Percentiles rank a stretch among this genome's conserved stretches.
phyloP scores from a whole-genome alignment of 2,329 filamentous ascomycete species.

The Fusarium subtropicale region DNA sequence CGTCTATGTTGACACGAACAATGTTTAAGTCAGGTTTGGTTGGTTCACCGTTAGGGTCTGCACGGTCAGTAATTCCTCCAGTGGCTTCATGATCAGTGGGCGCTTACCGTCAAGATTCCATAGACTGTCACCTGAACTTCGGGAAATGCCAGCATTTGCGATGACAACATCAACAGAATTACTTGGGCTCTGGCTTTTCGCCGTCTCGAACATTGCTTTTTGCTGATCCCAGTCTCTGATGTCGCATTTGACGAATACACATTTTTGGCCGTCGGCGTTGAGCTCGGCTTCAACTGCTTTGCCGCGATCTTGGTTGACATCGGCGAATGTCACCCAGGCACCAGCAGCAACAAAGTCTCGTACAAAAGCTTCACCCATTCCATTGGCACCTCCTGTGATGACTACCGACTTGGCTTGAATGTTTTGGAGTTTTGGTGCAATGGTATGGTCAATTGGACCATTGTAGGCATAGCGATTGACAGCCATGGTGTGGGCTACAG shows the following conservation, averaged over 20 bases:
- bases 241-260: slow-evolving; percentile 56
- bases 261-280: slow-evolving; percentile 36
- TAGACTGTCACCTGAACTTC: slow-evolving; percentile 51
- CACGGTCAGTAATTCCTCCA: neutral
- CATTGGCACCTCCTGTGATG: slow-evolving; percentile 60
- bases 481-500: slow-evolving; percentile 3
- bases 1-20: slow-evolving; percentile 56
- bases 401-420: slow-evolving; percentile 59
- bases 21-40: slow-evolving; percentile 57
- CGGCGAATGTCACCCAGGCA: slow-evolving; percentile 57
- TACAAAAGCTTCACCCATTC: slow-evolving; percentile 55
- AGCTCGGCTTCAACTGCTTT: slow-evolving; percentile 50
- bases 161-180: slow-evolving; percentile 60
- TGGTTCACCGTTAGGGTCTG: slow-evolving; percentile 29
- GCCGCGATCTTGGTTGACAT: slow-evolving; percentile 52
- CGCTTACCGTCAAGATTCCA: slow-evolving; percentile 53
- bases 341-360: slow-evolving; percentile 52
- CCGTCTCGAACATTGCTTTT: slow-evolving; percentile 55
- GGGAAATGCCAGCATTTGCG: slow-evolving; percentile 60
- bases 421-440: slow-evolving; percentile 5
- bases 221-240: slow-evolving; percentile 58
- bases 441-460: slow-evolving; percentile 39
- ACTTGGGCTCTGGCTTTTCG: slow-evolving; percentile 51
- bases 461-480: slow-evolving; percentile 35
- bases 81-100: neutral